Percentiles rank a stretch among this genome's conserved stretches.
Evolutionary conservation across 129 eudicot genomes (phyloP).

Genomic region (Centaurea solstitialis): DNA sequence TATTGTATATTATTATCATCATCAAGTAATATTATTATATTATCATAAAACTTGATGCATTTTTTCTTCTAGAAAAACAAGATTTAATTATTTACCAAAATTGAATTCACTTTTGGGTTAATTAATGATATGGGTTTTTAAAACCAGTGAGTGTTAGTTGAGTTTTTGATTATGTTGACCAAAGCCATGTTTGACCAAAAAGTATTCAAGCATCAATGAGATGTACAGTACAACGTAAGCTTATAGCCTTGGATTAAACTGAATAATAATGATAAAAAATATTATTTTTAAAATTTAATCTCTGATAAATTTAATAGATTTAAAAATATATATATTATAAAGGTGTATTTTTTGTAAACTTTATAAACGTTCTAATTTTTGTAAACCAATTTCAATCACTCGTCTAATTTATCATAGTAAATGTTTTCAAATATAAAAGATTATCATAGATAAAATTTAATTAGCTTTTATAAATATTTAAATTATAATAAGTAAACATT

Average conservation of each 20-base stretch:
- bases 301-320: too few relatives aligned
- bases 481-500: too few relatives aligned
- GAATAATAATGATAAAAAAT: too few relatives aligned
- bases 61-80: not conserved
- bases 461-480: too few relatives aligned
- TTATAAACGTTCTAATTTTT: too few relatives aligned
- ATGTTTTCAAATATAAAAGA: too few relatives aligned
- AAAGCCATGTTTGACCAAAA: not conserved
- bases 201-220: not conserved
- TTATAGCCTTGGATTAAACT: not conserved
- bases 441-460: too few relatives aligned
- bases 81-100: conserved; percentile 13
- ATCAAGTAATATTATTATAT: not conserved
- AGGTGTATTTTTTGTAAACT: too few relatives aligned
- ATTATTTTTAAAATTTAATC: too few relatives aligned
- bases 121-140: conserved; percentile 11
- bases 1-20: conserved; percentile 5
- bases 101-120: conserved; percentile 4
- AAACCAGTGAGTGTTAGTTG: not conserved
- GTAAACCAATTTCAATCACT: too few relatives aligned
- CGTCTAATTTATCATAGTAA: too few relatives aligned
- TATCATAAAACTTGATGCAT: not conserved
- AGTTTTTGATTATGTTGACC: conserved; percentile 2
- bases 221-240: not conserved
- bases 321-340: too few relatives aligned